Evolutionary conservation across 805 yeast species (phyloP).

Genomic region (Barnettozyma wickerhamii): DNA sequence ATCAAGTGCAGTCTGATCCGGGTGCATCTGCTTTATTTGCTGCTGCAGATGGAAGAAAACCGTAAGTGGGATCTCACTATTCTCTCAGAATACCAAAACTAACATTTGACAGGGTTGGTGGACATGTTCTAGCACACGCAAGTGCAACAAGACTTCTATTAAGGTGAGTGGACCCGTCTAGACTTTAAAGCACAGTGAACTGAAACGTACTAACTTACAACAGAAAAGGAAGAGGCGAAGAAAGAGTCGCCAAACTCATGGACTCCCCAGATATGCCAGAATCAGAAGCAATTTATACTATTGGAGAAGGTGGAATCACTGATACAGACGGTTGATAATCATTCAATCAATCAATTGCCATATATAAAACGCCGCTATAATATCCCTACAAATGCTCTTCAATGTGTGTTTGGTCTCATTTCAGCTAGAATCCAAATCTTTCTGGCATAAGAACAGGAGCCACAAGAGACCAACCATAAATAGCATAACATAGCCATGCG

Average conservation of each 20-base stretch:
- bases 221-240: conserved; percentile 76
- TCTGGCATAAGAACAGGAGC: conserved; percentile 94
- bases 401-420: not conserved
- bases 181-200: too few relatives aligned
- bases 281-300: conserved; percentile 69
- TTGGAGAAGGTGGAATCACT: conserved; percentile 64
- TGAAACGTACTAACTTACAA: not conserved
- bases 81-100: conserved; percentile 1
- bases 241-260: conserved; percentile 73
- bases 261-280: conserved; percentile 85
- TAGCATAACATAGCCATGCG: conserved; percentile 84
- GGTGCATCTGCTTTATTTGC: conserved; percentile 79
- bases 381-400: too few relatives aligned
- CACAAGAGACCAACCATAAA: conserved; percentile 85
- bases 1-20: conserved; percentile 81
- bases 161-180: conserved; percentile 20
- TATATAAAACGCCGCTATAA: too few relatives aligned
- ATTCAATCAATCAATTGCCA: too few relatives aligned
- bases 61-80: conserved; percentile 33
- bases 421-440: conserved; percentile 46
- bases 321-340: conserved; percentile 37
- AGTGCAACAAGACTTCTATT: conserved; percentile 72
- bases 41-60: conserved; percentile 78
- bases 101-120: conserved; percentile 47
- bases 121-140: conserved; percentile 78